phyloP scores from a whole-genome alignment of 1,284 basidiomycete genomes.

The Xerocomus nothofagi region DNA sequence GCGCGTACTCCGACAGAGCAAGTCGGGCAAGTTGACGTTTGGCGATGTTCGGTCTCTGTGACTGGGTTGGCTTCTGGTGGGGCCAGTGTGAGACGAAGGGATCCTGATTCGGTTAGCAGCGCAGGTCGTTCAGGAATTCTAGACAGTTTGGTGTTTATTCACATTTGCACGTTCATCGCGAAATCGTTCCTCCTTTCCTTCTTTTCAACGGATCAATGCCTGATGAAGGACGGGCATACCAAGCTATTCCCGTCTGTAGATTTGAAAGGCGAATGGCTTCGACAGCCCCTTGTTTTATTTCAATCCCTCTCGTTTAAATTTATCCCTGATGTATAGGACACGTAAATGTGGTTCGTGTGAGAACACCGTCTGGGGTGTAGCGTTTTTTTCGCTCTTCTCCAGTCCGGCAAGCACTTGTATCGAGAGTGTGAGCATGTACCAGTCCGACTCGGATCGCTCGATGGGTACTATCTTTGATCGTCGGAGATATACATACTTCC shows the following conservation, averaged over 20 bases:
- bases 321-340: no score
- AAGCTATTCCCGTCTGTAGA: no score
- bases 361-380: no score
- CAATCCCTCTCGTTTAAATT: neutral
- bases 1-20: conserved; percentile 18
- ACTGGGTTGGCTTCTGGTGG: conserved; percentile 14
- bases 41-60: conserved; percentile 13
- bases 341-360: no score
- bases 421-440: neutral
- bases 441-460: neutral
- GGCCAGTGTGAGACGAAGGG: conserved; percentile 17
- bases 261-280: neutral
- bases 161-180: neutral
- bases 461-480: neutral
- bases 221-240: no score
- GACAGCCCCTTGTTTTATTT: neutral
- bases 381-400: no score
- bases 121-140: conserved; percentile 14
- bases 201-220: neutral
- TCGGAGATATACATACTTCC: neutral
- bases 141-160: neutral
- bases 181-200: neutral
- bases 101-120: conserved; percentile 13
- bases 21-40: no score
- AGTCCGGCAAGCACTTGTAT: no score